Conservation (phyloP, 139 green algal genomes). For the Chlorella sp. region DNA sequence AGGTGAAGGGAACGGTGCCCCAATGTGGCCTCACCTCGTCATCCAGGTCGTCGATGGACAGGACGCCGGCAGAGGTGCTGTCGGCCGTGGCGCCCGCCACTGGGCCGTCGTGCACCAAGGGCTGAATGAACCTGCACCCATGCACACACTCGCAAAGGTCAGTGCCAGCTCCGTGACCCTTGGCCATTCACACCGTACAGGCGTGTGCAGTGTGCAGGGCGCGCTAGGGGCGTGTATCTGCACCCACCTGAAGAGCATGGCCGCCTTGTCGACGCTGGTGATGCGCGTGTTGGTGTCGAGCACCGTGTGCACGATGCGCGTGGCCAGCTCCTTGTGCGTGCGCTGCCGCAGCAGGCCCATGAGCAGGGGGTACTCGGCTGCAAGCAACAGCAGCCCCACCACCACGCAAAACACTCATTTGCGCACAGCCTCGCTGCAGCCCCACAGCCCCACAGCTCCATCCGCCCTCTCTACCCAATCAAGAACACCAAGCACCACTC, state of each 20-base stretch:
- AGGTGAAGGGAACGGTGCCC: too few species aligned
- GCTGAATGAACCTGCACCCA: slow-evolving; percentile 59
- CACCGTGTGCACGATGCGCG: slow-evolving; percentile 38
- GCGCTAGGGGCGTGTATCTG: too few species aligned
- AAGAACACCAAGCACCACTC: not conserved
- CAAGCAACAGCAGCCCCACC: not conserved
- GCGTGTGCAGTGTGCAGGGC: too few species aligned
- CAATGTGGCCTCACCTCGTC: slow-evolving; percentile 65
- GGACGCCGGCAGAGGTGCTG: not conserved
- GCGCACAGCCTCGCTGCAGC: not conserved
- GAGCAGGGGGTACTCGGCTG: slow-evolving; percentile 64
- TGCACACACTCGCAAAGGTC: too few species aligned
- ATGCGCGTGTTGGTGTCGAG: slow-evolving; percentile 37
- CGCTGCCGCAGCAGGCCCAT: slow-evolving; percentile 68
- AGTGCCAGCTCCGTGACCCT: too few species aligned
- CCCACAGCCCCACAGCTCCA: too few species aligned
- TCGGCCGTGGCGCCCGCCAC: not conserved
- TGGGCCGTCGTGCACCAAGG: slow-evolving; percentile 53
- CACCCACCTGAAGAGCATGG: slow-evolving; percentile 66
- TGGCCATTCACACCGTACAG: too few species aligned
- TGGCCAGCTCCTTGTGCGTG: slow-evolving; percentile 73
- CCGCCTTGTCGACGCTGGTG: slow-evolving; percentile 39
- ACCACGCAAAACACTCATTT: not conserved
- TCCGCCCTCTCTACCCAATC: too few species aligned
- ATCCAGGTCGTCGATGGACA: slow-evolving; percentile 41